Base-by-base conservation (phyloP, 306 rosid genomes). In the Cicer cuneatum region DNA sequence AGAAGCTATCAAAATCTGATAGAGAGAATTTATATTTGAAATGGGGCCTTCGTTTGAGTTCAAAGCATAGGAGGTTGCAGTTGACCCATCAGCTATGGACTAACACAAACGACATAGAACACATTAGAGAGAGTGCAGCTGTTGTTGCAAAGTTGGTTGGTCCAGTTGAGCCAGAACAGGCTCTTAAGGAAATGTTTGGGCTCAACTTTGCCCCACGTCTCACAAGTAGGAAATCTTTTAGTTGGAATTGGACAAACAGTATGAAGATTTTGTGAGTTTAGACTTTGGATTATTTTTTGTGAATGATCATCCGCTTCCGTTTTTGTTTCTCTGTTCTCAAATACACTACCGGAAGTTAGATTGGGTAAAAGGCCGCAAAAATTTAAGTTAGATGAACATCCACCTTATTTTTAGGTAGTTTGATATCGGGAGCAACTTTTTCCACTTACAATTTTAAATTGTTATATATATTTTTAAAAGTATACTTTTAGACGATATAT, bases 171-270 rank as follows among this genome's bases (percentile, higher is more conserved):
- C 96, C 99, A 38, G 87, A 87, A 16, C 84, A 75, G 18, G 99
- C 99, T 19, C 89, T 85, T 84, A 95, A 85, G 93, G 99, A 92
- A 85, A 92, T 95, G 99, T 95, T 95, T 81, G 99, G 97, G 9
- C 99, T 95, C 73, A 92, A 89, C 86, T 92, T 95, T 80, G 80
- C 90, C n/a, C 96, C 97, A 29, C 54, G 88, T 29, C 80, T 81
- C n/a, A 58, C 90, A 4, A 77, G 78, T 76, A 79, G 81, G 71
- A 92, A 54, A 83, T 84, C 83, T 75, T 76, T 75, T 46, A 72
- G 86, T 59, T 84, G 92, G 93, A 59, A 85, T 48, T 84, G 90
- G 90, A 64, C 86, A 12, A 74, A 78, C 47, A 81, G 87, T 41
- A 43, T 88, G 73, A 84, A 66, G 71, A 83, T 85, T 35, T 85